Conservation (phyloP, 345 rosid species). For the Aurinia saxatilis region DNA sequence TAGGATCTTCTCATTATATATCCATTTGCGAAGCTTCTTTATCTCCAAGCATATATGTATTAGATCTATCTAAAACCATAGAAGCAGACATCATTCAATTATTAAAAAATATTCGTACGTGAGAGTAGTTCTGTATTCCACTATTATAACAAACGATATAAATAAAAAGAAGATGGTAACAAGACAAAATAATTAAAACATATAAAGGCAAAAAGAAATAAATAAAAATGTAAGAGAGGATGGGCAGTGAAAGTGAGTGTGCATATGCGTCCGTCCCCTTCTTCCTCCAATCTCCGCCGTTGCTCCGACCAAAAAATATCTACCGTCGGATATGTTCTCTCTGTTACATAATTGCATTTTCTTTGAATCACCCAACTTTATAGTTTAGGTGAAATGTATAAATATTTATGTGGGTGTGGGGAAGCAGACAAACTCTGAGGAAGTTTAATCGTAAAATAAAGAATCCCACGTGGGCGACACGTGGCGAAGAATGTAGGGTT, state of each 20-base stretch:
- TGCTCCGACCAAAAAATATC: slow-evolving; percentile 19
- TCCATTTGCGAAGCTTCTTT: slow-evolving; percentile 1
- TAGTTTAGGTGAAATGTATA: too few species aligned
- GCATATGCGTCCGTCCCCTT: slow-evolving; percentile 10
- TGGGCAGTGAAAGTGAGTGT: slow-evolving; percentile 24
- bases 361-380: neutral
- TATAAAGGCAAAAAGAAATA: neutral
- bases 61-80: neutral
- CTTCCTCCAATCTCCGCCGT: slow-evolving; percentile 5
- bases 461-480: slow-evolving; percentile 2
- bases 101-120: neutral
- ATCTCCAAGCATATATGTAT: too few species aligned
- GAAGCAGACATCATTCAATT: too few species aligned
- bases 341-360: neutral
- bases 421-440: slow-evolving; percentile 15
- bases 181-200: slow-evolving; percentile 5
- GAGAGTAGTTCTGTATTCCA: slow-evolving; percentile 21
- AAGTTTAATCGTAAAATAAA: neutral
- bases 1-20: slow-evolving; percentile 15
- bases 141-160: neutral
- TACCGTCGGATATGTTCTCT: slow-evolving; percentile 10
- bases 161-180: neutral
- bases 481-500: slow-evolving; percentile 8
- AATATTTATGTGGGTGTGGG: neutral
- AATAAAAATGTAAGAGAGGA: slow-evolving; percentile 8